A percentile compares a stretch with the other conserved stretches of the same genome.
These are phyloP conservation scores for Posidonia australis DNA, from an alignment of 106 monocot species.

Conservation along the genomic window DNA sequence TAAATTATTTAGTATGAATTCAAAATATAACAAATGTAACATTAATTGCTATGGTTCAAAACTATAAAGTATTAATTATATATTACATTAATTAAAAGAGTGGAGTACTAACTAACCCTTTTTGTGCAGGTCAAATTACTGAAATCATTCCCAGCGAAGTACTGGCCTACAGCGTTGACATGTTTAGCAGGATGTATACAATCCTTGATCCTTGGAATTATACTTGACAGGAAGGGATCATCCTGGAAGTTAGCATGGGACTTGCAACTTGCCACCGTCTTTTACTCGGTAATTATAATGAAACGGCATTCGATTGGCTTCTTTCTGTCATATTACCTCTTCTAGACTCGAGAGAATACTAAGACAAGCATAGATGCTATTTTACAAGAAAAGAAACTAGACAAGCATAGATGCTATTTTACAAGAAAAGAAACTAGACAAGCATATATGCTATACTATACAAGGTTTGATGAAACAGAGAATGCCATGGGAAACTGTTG, in stretches of 20 bases:
- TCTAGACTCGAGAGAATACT: no score
- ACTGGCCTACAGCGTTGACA: constrained; percentile 43
- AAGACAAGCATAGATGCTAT: no score
- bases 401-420: not conserved
- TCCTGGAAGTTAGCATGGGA: constrained; percentile 28
- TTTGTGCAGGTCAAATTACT: constrained; percentile 38
- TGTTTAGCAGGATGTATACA: constrained; percentile 35
- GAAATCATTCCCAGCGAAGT: constrained; percentile 33
- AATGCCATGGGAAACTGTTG: no score
- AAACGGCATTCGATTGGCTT: no score
- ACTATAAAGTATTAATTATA: not conserved
- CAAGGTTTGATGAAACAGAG: no score
- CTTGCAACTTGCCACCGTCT: constrained; percentile 27
- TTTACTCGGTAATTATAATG: constrained; percentile 42
- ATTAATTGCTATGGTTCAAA: not conserved
- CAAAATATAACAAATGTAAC: no score
- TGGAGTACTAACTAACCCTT: no score
- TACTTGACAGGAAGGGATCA: constrained; percentile 13
- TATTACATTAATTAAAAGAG: not conserved
- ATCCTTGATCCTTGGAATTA: constrained; percentile 25
- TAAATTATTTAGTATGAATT: no score
- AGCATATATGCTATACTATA: no score
- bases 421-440: not conserved
- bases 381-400: not conserved
- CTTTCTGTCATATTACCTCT: no score